A percentile compares a stretch with the other conserved stretches of the same genome.
phyloP scores from a whole-genome alignment of 2,329 filamentous ascomycete genomes.

The Didymella segeticola region DNA sequence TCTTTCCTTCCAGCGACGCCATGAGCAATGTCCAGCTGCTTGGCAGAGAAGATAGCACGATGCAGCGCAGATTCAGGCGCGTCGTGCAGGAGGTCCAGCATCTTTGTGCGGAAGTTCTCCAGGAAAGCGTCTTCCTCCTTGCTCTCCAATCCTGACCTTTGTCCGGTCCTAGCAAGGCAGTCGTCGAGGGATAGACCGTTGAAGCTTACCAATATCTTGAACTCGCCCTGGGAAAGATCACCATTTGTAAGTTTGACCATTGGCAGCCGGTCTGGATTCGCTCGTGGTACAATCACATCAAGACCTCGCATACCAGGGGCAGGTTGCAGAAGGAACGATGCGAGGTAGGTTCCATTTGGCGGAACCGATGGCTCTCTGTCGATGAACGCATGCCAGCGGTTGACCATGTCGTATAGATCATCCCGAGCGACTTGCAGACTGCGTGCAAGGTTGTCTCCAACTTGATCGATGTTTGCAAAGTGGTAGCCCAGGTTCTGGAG shows the following conservation, averaged over 20 bases:
- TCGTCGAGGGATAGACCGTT: constrained; percentile 38
- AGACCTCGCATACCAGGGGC: constrained; percentile 49
- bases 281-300: constrained; percentile 53
- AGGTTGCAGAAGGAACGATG: constrained; percentile 51
- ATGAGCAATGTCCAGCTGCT: constrained; percentile 45
- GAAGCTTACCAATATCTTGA: constrained; percentile 31
- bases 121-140: constrained; percentile 35
- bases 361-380: constrained; percentile 54
- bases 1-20: constrained; percentile 36
- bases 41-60: constrained; percentile 53
- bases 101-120: constrained; percentile 41
- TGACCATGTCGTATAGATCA: constrained; percentile 67
- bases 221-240: constrained; percentile 34
- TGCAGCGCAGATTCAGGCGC: constrained; percentile 52
- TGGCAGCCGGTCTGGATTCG: constrained; percentile 52
- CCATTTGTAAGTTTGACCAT: constrained; percentile 50
- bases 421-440: constrained; percentile 75
- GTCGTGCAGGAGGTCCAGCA: constrained; percentile 45
- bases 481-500: constrained; percentile 76
- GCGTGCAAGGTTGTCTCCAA: constrained; percentile 71
- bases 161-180: constrained; percentile 43
- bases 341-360: constrained; percentile 50
- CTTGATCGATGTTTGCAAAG: constrained; percentile 68
- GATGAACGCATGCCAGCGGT: constrained; percentile 67
- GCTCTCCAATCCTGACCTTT: constrained; percentile 19